A percentile compares a stretch with the other conserved stretches of the same genome.
These are phyloP conservation scores for Knoxdaviesia proteae DNA, from an alignment of 2,329 filamentous ascomycete genomes.

Conservation along the genomic window DNA sequence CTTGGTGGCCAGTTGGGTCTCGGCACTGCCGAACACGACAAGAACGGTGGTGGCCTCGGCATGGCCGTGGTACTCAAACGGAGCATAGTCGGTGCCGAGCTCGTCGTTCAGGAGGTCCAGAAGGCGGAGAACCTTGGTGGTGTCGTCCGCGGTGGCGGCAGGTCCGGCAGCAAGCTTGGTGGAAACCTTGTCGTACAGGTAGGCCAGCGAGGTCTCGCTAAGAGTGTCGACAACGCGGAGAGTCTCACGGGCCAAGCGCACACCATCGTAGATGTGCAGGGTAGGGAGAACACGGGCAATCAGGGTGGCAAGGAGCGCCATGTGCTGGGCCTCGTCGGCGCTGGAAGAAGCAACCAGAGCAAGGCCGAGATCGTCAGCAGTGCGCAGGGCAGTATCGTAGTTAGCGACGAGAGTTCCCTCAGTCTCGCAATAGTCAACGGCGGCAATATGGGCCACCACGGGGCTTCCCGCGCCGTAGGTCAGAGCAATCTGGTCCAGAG, in stretches of 20 bases:
- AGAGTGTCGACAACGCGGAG: constrained; percentile 66
- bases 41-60: constrained; percentile 59
- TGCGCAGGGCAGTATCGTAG: constrained; percentile 59
- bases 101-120: constrained; percentile 67
- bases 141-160: too few relatives aligned
- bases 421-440: constrained; percentile 56
- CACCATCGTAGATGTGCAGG: constrained; percentile 73
- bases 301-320: constrained; percentile 72
- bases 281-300: constrained; percentile 62
- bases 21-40: constrained; percentile 81
- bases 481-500: constrained; percentile 77
- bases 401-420: constrained; percentile 58
- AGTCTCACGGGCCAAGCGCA: constrained; percentile 65
- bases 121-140: constrained; percentile 40
- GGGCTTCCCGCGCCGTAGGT: constrained; percentile 85
- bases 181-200: constrained; percentile 45
- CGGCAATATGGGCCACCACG: constrained; percentile 79
- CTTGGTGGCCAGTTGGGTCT: constrained; percentile 70
- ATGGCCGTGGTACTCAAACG: constrained; percentile 89
- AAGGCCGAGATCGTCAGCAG: constrained; percentile 78
- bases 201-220: constrained; percentile 47
- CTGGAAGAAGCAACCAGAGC: constrained; percentile 71
- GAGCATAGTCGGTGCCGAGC: constrained; percentile 77
- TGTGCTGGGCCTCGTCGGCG: constrained; percentile 84
- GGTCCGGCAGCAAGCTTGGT: constrained; percentile 39